These are phyloP conservation scores for Didymella pinodella DNA, from an alignment of 2,329 filamentous ascomycete species.

Conservation along the genomic window DNA sequence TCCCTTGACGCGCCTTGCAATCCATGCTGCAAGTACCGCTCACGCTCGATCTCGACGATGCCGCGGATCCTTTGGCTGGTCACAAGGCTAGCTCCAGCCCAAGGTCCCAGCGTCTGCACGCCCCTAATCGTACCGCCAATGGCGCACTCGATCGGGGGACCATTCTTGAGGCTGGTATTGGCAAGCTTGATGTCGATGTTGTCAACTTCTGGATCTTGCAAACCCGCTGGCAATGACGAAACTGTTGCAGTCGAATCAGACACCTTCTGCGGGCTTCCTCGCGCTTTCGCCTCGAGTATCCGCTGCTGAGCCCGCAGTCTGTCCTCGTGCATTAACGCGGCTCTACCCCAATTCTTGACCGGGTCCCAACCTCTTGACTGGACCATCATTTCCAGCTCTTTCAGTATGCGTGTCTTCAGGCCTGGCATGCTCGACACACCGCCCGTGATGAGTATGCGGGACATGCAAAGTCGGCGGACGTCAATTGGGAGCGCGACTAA, in stretches of 20 bases:
- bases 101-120: constrained; percentile 74
- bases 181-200: constrained; percentile 67
- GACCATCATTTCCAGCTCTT: constrained; percentile 75
- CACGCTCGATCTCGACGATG: constrained; percentile 73
- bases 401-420: constrained; percentile 76
- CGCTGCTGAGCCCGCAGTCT: constrained; percentile 36
- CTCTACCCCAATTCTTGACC: constrained; percentile 73
- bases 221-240: constrained; percentile 47
- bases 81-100: constrained; percentile 76
- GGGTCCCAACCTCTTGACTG: constrained; percentile 77
- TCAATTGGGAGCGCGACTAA: constrained; percentile 82
- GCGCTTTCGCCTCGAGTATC: constrained; percentile 27
- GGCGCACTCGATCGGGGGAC: constrained; percentile 41
- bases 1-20: constrained; percentile 67
- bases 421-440: constrained; percentile 82
- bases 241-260: constrained; percentile 21
- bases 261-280: constrained; percentile 37
- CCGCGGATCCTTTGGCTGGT: constrained; percentile 73
- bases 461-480: constrained; percentile 83
- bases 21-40: constrained; percentile 74
- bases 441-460: constrained; percentile 85
- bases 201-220: constrained; percentile 61
- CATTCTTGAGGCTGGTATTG: constrained; percentile 56
- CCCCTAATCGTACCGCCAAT: constrained; percentile 69
- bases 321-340: constrained; percentile 47